Evolutionary conservation across 768 basidiomycete species (phyloP).

Genomic region (Suillus bovinus): DNA sequence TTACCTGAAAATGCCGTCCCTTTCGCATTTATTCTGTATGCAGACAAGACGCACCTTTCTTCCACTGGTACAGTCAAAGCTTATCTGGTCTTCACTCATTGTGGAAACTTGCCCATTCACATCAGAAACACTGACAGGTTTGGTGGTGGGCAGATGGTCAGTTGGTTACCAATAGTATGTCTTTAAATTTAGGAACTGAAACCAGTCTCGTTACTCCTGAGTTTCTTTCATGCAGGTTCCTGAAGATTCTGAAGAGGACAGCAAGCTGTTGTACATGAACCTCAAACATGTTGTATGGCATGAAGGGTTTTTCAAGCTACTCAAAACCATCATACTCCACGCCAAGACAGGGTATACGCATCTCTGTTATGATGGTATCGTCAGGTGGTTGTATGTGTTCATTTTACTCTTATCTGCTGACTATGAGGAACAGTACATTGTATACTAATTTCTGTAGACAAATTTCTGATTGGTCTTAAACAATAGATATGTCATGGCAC

Average conservation of each 20-base stretch:
- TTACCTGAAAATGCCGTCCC: conserved; percentile 21
- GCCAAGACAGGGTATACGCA: conserved; percentile 23
- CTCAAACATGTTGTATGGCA: conserved; percentile 41
- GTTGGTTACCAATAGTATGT: conserved; percentile 40
- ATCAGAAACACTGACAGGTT: conserved; percentile 35
- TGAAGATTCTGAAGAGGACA: conserved; percentile 25
- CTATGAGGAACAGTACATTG: conserved; percentile 46
- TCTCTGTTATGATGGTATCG: conserved; percentile 31
- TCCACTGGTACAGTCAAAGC: conserved; percentile 39
- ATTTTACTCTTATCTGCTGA: conserved; percentile 41
- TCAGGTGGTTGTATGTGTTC: conserved; percentile 33
- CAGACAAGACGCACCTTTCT: conserved; percentile 40
- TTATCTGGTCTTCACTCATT: conserved; percentile 36
- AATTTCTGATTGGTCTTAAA: background rate
- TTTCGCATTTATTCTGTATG: conserved; percentile 38
- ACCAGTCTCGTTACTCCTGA: too few relatives aligned
- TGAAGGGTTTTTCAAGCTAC: conserved; percentile 27
- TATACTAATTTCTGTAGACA: conserved; percentile 23
- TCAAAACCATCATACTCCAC: conserved; percentile 24
- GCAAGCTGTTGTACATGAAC: conserved; percentile 28
- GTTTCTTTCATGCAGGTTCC: background rate
- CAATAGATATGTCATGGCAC: conserved; percentile 37
- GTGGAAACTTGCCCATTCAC: conserved; percentile 33
- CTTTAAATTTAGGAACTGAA: conserved; percentile 14
- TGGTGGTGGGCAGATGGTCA: conserved; percentile 38